These are phyloP conservation scores for Arthrobotrys sphaeroides DNA, from an alignment of 2,329 filamentous ascomycete genomes.

Conservation along the genomic window DNA sequence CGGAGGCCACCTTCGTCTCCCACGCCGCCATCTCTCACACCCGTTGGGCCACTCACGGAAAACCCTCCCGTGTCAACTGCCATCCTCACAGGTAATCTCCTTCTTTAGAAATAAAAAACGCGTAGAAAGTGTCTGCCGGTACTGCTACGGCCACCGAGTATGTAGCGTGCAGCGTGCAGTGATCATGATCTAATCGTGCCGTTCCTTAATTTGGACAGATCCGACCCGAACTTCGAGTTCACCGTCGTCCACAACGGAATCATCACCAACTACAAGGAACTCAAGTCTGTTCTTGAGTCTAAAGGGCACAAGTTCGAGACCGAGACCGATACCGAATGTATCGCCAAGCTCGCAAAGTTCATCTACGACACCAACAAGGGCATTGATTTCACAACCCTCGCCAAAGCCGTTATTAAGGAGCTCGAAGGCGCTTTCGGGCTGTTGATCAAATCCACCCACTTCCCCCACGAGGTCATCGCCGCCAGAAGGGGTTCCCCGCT, in stretches of 20 bases:
- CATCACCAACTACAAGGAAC: slow-evolving; percentile 99
- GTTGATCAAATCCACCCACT: slow-evolving; percentile 97
- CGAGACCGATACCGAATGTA: slow-evolving; percentile 98
- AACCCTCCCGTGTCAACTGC: slow-evolving; percentile 93
- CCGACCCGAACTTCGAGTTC: slow-evolving; percentile 92
- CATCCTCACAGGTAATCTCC: slow-evolving; percentile 86
- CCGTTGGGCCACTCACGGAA: slow-evolving; percentile 96
- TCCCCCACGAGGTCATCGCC: slow-evolving; percentile 95
- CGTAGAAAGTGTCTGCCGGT: slow-evolving; percentile 48
- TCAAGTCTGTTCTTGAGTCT: slow-evolving; percentile 88
- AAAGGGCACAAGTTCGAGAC: slow-evolving; percentile 99
- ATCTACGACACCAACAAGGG: slow-evolving; percentile 92
- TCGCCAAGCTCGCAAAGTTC: slow-evolving; percentile 98
- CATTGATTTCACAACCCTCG: slow-evolving; percentile 94
- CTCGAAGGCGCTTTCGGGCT: slow-evolving; percentile 97
- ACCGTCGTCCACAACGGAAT: slow-evolving; percentile 98
- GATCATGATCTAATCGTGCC: not conserved
- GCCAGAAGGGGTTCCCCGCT: slow-evolving; percentile 98
- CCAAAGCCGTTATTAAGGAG: slow-evolving; percentile 98
- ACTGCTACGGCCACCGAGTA: too few relatives aligned
- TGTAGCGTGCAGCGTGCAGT: too few relatives aligned
- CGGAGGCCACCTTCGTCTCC: slow-evolving; percentile 93
- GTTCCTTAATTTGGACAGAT: slow-evolving; percentile 52
- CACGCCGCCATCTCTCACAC: slow-evolving; percentile 99
- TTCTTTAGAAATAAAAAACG: not conserved